Evolutionary conservation across 192 early-diverging fungal genomes (phyloP).

Genomic region (Podila verticillata): DNA sequence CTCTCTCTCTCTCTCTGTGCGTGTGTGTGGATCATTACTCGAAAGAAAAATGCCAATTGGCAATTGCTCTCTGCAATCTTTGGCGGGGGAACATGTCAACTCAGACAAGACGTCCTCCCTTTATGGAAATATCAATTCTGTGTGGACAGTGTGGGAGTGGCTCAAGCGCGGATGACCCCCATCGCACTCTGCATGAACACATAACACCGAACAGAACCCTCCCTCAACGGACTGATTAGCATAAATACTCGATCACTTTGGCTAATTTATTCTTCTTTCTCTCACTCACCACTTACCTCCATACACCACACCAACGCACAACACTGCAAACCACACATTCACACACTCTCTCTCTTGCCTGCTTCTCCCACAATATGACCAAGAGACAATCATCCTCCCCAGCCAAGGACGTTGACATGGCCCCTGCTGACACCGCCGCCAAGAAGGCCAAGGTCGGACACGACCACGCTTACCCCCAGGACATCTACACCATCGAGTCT

Average conservation of each 20-base stretch:
- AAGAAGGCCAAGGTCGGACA: conserved; percentile 26
- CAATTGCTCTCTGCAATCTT: too few species aligned
- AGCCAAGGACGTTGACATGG: conserved; percentile 27
- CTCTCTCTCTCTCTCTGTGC: too few species aligned
- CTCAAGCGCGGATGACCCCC: not conserved
- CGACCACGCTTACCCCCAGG: conserved; percentile 10
- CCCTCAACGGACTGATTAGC: not conserved
- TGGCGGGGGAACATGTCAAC: too few species aligned
- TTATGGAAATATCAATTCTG: too few species aligned
- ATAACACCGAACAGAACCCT: too few species aligned
- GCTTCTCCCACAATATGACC: conserved; percentile 15
- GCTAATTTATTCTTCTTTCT: not conserved
- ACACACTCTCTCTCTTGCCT: not conserved
- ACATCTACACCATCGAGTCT: conserved; percentile 23
- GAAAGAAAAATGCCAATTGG: too few species aligned
- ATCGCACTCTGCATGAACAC: not conserved
- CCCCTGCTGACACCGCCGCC: not conserved
- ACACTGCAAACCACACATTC: not conserved
- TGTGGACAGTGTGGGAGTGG: too few species aligned
- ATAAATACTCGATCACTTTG: conserved; percentile 3
- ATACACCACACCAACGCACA: not conserved
- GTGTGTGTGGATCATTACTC: too few species aligned
- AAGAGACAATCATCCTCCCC: conserved; percentile 18
- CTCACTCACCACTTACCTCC: not conserved
- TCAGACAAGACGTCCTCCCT: too few species aligned